phyloP scores from a whole-genome alignment of 805 yeast genomes.

The Candida hispaniensis region DNA sequence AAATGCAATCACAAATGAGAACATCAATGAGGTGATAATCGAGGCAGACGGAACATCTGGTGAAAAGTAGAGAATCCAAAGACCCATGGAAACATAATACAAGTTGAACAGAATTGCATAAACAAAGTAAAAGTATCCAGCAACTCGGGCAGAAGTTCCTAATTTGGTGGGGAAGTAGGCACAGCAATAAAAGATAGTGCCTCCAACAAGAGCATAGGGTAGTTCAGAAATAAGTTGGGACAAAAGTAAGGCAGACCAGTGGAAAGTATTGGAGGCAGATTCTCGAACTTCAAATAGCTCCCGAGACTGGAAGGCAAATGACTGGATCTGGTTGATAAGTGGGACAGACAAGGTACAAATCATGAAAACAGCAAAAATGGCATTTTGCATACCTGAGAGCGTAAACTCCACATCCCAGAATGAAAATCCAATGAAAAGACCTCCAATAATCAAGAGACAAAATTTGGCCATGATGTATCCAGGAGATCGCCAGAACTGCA shows the following conservation, averaged over 20 bases:
- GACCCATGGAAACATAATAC: conserved; percentile 43
- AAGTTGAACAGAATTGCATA: conserved; percentile 41
- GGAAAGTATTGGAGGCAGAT: conserved; percentile 58
- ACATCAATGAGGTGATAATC: conserved; percentile 44
- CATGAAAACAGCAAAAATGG: conserved; percentile 50
- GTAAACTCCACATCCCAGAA: conserved; percentile 48
- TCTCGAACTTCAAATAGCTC: conserved; percentile 63
- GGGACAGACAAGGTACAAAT: conserved; percentile 49
- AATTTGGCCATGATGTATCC: conserved; percentile 52
- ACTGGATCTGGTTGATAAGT: conserved; percentile 51
- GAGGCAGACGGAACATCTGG: conserved; percentile 61
- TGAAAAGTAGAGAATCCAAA: conserved; percentile 45
- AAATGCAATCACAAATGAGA: conserved; percentile 50
- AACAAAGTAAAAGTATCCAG: conserved; percentile 43
- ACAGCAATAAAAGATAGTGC: conserved; percentile 44
- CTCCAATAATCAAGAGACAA: conserved; percentile 38
- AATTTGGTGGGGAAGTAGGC: conserved; percentile 42
- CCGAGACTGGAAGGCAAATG: conserved; percentile 45
- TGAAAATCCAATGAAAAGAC: conserved; percentile 62
- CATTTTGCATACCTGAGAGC: conserved; percentile 46
- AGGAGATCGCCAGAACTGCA: conserved; percentile 50
- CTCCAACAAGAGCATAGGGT: conserved; percentile 44
- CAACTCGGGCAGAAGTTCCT: conserved; percentile 35
- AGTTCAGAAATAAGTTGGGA: conserved; percentile 47
- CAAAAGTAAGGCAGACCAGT: conserved; percentile 51